Evolutionary conservation across 345 rosid species (phyloP), one percentile per base, ranked within the genome.

Genomic region (Acer yangbiense): DNA sequence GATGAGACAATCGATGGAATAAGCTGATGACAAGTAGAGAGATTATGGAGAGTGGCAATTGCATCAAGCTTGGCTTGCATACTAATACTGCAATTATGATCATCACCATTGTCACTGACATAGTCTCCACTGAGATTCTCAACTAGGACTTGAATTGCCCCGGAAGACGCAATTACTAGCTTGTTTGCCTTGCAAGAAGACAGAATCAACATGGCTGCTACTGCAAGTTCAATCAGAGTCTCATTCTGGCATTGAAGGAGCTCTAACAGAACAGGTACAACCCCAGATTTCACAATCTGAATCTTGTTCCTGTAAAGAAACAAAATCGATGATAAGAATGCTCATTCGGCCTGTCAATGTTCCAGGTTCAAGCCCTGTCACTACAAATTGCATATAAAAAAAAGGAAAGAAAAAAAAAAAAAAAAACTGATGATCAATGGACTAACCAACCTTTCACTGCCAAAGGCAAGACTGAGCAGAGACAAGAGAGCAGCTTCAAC

Each of bases 381-480:
- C 29, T 27, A 2, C 29, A 27, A 27, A 27, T 27, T 1, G 29
- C 2, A 27, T 27, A 27, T 27, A 27, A 27, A 2, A 2, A 27
- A 27, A 32, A 4, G 5, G 0, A 35, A 35, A 35, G 0, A 35
- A 35, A 35, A 35, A 35, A 4, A n/a, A n/a, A n/a, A n/a, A n/a
- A n/a, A 32, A 52, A 52, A 52, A 14, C 1, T 54, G 5, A n/a
- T 32, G 12, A 39, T 21, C 20, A 39, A 1, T 52, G 11, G n/a
- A 77, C 52, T 0, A 35, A 70, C 78, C 17, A 29, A 94, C 98
- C 95, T 79, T 87, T 94, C 98, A 68, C 94, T 93, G 83, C 97
- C 98, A 78, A 87, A 94, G 75, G 95, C 94, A 70, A 92, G 93
- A 76, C 90, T 88, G 68, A 95, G 98, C 76, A 92, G 78, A 71